These are phyloP conservation scores for Botrytis elliptica DNA, from an alignment of 2,329 filamentous ascomycete species.

Conservation along the genomic window DNA sequence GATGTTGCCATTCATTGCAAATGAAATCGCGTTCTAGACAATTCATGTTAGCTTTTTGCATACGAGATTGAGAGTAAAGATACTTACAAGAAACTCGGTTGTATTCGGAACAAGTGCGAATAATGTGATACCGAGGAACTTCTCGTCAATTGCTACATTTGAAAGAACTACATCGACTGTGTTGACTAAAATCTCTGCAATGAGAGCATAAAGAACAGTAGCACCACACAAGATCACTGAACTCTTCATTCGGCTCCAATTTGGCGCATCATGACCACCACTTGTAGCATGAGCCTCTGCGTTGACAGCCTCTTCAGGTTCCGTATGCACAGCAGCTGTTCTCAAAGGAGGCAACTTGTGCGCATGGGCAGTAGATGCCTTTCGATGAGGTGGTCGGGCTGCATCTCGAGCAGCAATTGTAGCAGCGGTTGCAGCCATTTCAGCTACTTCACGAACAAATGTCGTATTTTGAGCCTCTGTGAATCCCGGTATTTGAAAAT, in stretches of 20 bases:
- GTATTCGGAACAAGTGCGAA: slow-evolving; percentile 98
- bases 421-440: slow-evolving; percentile 89
- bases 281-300: slow-evolving; percentile 44
- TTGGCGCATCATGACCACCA: slow-evolving; percentile 94
- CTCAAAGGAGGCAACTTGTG: slow-evolving; percentile 35
- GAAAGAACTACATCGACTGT: slow-evolving; percentile 96
- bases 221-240: slow-evolving; percentile 83
- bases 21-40: slow-evolving; percentile 83
- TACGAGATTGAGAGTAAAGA: neutral
- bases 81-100: slow-evolving; percentile 86
- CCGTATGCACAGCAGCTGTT: slow-evolving; percentile 39
- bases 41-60: slow-evolving; percentile 25
- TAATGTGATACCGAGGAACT: slow-evolving; percentile 93
- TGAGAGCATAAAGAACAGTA: slow-evolving; percentile 90
- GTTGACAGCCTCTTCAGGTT: slow-evolving; percentile 31
- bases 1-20: slow-evolving; percentile 99
- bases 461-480: slow-evolving; percentile 79
- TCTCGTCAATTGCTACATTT: slow-evolving; percentile 89
- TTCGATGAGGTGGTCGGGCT: slow-evolving; percentile 51
- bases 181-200: slow-evolving; percentile 94
- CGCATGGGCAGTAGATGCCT: slow-evolving; percentile 45
- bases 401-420: slow-evolving; percentile 82
- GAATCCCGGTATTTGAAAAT: slow-evolving; percentile 64
- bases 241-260: slow-evolving; percentile 93
- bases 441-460: slow-evolving; percentile 82